Evolutionary conservation across 2,329 filamentous ascomycete species (phyloP), one percentile per base, ranked within the genome.

Genomic region (Verticillium tricorpus): DNA sequence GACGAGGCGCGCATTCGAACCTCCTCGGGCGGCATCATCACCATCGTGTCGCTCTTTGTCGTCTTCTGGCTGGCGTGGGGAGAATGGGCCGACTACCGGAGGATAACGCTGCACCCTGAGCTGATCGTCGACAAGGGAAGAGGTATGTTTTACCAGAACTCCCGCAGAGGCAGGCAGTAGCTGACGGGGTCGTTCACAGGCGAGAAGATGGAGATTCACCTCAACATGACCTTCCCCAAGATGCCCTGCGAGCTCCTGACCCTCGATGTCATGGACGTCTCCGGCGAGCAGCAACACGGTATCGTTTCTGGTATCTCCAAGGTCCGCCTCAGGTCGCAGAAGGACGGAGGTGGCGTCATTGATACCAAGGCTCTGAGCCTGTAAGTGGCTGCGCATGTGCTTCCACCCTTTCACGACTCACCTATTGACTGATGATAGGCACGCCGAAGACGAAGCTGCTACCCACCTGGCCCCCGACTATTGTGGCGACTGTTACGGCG

Each of bases 261-360:
- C 14, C 88, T 99, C 69, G 95, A 99, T 75, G 94, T 99, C 61
- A 99, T 99, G 95, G 95, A 99, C 78, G 94, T 98, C 31, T 97
- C 93, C 25, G 95, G 95, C 66, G 95, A 99, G 77, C 90, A 97
- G 72, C 95, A 99, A 76, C 91, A 93, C 69, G 95, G 94, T 59
- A 91, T 99, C 62, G 89, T 92, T 75, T 93, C 97, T 72, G 95
- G 95, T 56, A 87, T 99, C 65, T 91, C 87, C 78, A 98, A 97
- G 80, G 90, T 97, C 65, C 89, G 95, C 64, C 83, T 99, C 64
- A 82, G 85, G 65, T 82, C 93, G 28, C 81, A 83, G 68, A 80
- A 80, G 54, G 88, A 97, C 69, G 94, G 94, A 50, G 91, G 93
- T 65, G 82, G 80, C 62, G 88, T 88, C 66, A 90, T 96, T 69